Conservation (phyloP, 805 yeast genomes). For the Pichia thaimueangensis region DNA sequence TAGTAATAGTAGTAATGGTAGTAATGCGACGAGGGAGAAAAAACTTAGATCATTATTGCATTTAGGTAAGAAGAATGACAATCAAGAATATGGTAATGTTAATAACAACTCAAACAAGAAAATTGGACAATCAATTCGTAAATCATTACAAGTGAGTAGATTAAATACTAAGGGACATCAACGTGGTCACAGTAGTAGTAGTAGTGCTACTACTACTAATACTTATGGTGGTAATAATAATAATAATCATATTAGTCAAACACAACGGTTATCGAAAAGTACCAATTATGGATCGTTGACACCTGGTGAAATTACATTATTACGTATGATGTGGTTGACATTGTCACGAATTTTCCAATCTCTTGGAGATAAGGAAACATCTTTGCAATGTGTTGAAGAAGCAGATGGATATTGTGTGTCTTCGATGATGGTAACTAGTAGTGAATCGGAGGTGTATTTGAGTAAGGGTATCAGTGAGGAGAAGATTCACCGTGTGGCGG, state of each 20-base stretch:
- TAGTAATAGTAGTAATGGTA: background rate
- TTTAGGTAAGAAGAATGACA: background rate
- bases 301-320: constrained; percentile 30
- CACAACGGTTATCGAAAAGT: no score
- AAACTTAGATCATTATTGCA: background rate
- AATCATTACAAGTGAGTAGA: constrained; percentile 7
- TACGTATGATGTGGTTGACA: constrained; percentile 72
- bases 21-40: background rate
- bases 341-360: constrained; percentile 58
- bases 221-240: background rate
- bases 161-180: no score
- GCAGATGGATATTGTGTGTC: constrained; percentile 38
- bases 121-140: constrained; percentile 3
- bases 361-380: constrained; percentile 48
- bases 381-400: constrained; percentile 67
- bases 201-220: no score
- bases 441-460: background rate
- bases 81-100: background rate
- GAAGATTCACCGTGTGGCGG: background rate
- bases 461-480: background rate
- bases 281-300: background rate
- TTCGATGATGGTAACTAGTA: background rate
- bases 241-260: no score
- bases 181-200: background rate
- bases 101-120: background rate